Base-by-base conservation (phyloP, 2,329 filamentous ascomycete genomes). In the Hymenoscyphus fructigenus region DNA sequence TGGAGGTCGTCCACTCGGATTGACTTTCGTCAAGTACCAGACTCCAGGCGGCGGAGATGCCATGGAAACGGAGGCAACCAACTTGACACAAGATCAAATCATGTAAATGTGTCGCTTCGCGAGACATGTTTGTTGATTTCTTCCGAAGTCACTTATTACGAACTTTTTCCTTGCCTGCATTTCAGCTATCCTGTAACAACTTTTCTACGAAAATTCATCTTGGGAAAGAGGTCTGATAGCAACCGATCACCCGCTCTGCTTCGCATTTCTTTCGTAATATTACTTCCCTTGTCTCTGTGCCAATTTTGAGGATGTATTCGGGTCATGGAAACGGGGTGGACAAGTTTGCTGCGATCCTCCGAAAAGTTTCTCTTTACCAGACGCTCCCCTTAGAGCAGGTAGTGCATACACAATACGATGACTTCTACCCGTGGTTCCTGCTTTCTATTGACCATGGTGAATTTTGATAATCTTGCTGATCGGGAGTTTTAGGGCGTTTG, bases 71-170 rank as follows among this genome's bases (percentile, higher is more conserved):
- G 88, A 92, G 68, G 86, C 91, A 69, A 86, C 83, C 60, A 90
- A 89, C 67, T 80, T 96, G 76, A 96, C 93, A n/a, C 95, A 98
- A 79, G 94, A 98, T 76, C 93, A 98, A 82, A 97, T 98, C 80
- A 97, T 98, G 93, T 98, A 81, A 67, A 67, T 47, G 57, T 17
- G 59, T 47, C 63, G 57, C 53, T 61, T 58, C 20, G 26, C 5
- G 47, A 26, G 36, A 5, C 47, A 53, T 53, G 23, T 53, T 26
- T 53, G 20, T 20, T 53, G 36, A 23, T 53, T 23, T 53, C 47
- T 53, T 23, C 47, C 20, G 20, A 38, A 38, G 7, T 6, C 20
- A n/a, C 7, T 9, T 14, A 26, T 53, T 53, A 26, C 47, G 47
- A 50, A 53, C 9, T 23, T 14, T 53, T 53, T 23, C 47, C 12